Conservation (phyloP, 352 stramenopile species). For the Globisporangium echinulatum region DNA sequence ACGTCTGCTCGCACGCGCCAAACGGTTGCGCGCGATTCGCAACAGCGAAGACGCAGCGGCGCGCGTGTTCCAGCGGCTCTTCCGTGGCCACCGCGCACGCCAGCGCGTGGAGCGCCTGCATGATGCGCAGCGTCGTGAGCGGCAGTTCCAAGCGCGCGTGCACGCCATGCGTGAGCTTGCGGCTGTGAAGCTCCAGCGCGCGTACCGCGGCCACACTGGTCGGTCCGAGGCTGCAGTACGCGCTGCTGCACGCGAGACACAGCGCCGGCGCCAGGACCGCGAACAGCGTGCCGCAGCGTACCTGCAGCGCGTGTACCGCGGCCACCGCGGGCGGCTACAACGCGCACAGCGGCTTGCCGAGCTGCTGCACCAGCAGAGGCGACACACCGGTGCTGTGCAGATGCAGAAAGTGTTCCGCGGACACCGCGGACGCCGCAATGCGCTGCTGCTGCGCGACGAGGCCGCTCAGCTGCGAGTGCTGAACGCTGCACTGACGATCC, state of each 20-base stretch:
- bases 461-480: constrained; percentile 30
- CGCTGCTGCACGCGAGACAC: no score
- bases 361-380: constrained; percentile 38
- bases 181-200: constrained; percentile 64
- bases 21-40: constrained; percentile 46
- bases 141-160: constrained; percentile 45
- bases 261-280: no score
- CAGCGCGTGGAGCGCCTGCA: constrained; percentile 31
- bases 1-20: constrained; percentile 36
- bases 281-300: no score
- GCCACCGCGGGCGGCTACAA: constrained; percentile 39
- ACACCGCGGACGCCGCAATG: constrained; percentile 39
- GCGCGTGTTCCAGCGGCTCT: constrained; percentile 71
- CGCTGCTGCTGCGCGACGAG: constrained; percentile 30
- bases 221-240: no score
- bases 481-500: constrained; percentile 61
- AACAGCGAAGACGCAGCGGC: constrained; percentile 51
- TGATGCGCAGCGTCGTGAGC: constrained; percentile 34
- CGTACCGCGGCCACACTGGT: constrained; percentile 12
- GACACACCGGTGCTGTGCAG: constrained; percentile 37
- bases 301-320: constrained; percentile 20
- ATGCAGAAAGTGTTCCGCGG: constrained; percentile 75
- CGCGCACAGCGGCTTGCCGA: constrained; percentile 40
- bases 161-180: constrained; percentile 51
- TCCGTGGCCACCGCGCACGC: constrained; percentile 54